phyloP scores from a whole-genome alignment of 2,329 filamentous ascomycete species.

The Talaromyces sp. region DNA sequence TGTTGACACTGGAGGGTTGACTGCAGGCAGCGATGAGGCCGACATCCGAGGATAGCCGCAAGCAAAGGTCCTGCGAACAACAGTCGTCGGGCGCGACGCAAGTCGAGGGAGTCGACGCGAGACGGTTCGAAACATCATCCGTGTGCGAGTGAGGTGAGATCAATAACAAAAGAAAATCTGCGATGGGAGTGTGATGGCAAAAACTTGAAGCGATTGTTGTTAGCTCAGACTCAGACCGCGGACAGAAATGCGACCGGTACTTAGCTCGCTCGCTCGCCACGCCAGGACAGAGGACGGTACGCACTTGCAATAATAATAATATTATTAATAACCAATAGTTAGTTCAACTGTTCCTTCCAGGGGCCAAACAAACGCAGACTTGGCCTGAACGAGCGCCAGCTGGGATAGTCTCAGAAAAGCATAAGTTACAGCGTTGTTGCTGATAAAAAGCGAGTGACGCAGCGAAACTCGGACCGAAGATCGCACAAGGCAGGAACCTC shows the following conservation, averaged over 20 bases:
- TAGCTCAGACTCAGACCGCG: neutral
- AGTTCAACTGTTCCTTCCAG: no score
- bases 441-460: neutral
- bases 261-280: neutral
- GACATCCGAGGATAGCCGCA: constrained; percentile 48
- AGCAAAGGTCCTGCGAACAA: constrained; percentile 26
- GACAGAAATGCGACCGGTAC: neutral
- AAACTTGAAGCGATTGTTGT: neutral
- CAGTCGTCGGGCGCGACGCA: constrained; percentile 14
- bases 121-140: constrained; percentile 29
- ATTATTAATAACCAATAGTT: no score
- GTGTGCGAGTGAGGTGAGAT: neutral
- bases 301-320: neutral
- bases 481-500: constrained; percentile 1
- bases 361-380: neutral
- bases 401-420: neutral
- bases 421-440: no score
- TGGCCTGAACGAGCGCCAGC: no score
- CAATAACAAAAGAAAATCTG: neutral
- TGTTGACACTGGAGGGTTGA: constrained; percentile 57
- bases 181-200: neutral
- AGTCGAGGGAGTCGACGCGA: constrained; percentile 32
- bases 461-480: constrained; percentile 5
- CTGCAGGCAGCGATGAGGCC: constrained; percentile 42
- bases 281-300: neutral